Percentiles rank a stretch among this genome's conserved stretches.
These are phyloP conservation scores for Xylaria telfairii DNA, from an alignment of 495 filamentous ascomycete species.

Conservation along the genomic window DNA sequence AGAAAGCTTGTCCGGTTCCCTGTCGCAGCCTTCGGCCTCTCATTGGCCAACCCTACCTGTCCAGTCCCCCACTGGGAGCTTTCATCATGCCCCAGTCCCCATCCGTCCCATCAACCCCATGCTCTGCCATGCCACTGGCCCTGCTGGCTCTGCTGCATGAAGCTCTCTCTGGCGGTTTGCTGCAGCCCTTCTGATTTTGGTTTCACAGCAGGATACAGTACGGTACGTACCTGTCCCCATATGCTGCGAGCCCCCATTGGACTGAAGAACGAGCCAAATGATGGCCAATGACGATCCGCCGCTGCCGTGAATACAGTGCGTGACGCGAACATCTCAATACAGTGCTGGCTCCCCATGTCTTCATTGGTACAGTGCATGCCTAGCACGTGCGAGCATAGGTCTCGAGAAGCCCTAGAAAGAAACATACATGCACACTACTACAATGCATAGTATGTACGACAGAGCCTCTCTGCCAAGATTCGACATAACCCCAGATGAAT, in stretches of 20 bases:
- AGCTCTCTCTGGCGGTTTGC: slow-evolving; percentile 21
- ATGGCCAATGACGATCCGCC: slow-evolving; percentile 14
- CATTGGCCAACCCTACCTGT: not conserved
- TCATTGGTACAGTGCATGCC: not conserved
- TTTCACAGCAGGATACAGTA: slow-evolving; percentile 18
- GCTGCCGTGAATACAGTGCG: not conserved
- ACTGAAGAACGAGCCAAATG: slow-evolving; percentile 21
- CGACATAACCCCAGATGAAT: slow-evolving; percentile 14
- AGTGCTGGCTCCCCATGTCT: not conserved
- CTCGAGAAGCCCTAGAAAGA: slow-evolving; percentile 13
- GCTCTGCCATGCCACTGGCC: not conserved
- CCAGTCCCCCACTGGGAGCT: not conserved
- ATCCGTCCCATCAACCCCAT: not conserved
- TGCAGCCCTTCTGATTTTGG: slow-evolving; percentile 25
- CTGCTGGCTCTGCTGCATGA: not conserved
- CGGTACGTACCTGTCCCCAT: slow-evolving; percentile 14
- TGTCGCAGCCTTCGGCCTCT: not conserved
- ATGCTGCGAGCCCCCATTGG: slow-evolving; percentile 19
- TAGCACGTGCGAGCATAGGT: too few species aligned
- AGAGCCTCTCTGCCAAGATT: slow-evolving; percentile 27
- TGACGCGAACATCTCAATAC: not conserved
- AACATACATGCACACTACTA: slow-evolving; percentile 21
- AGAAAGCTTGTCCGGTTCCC: slow-evolving; percentile 28
- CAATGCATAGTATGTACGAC: not conserved
- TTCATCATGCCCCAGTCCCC: slow-evolving; percentile 2